A percentile compares a stretch with the other conserved stretches of the same genome.
phyloP scores from a whole-genome alignment of 2,329 filamentous ascomycete genomes.

The Cadophora sp. region DNA sequence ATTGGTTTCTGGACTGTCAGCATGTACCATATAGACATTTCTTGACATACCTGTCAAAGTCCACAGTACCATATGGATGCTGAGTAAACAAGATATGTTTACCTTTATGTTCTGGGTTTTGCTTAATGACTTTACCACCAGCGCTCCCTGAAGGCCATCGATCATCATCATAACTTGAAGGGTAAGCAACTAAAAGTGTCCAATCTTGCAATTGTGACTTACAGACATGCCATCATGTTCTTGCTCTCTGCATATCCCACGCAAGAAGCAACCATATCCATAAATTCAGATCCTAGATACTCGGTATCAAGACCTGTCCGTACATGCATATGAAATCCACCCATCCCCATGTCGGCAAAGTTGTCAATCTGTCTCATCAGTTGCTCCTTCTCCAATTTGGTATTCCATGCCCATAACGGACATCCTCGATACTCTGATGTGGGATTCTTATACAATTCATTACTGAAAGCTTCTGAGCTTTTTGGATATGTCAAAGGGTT shows the following conservation, averaged over 20 bases:
- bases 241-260: conserved; percentile 45
- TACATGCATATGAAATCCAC: conserved; percentile 45
- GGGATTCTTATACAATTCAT: conserved; percentile 42
- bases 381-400: conserved; percentile 41
- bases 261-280: conserved; percentile 43
- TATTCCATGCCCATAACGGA: conserved; percentile 46
- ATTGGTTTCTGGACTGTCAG: conserved; percentile 18
- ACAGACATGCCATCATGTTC: conserved; percentile 46
- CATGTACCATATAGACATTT: not conserved
- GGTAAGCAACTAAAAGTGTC: not conserved
- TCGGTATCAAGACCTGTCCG: conserved; percentile 45
- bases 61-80: conserved; percentile 30
- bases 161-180: conserved; percentile 44
- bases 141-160: conserved; percentile 45
- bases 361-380: conserved; percentile 44
- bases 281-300: conserved; percentile 45
- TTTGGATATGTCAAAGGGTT: conserved; percentile 46
- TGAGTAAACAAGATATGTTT: conserved; percentile 44
- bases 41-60: conserved; percentile 20
- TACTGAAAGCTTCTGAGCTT: conserved; percentile 37
- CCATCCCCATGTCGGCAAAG: conserved; percentile 45
- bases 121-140: conserved; percentile 42
- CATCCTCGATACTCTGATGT: conserved; percentile 45
- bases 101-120: conserved; percentile 40
- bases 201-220: conserved; percentile 14